These are phyloP conservation scores for Flammula alnicola DNA, from an alignment of 1,284 basidiomycete genomes.

Conservation along the genomic window DNA sequence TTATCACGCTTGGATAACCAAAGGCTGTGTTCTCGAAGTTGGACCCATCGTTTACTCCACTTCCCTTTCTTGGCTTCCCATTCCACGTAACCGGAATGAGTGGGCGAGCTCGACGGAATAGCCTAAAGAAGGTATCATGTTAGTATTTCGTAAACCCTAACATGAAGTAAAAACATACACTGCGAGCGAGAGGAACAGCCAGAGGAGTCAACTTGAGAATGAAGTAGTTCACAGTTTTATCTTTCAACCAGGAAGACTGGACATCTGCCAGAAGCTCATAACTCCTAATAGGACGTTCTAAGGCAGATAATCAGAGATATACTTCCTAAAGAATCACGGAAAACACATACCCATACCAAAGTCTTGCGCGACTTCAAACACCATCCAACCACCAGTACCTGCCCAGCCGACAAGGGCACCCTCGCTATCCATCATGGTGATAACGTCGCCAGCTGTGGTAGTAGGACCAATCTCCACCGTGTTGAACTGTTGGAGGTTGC, in stretches of 20 bases:
- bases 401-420: conserved; percentile 60
- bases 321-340: not conserved
- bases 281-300: conserved; percentile 85
- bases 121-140: conserved; percentile 45
- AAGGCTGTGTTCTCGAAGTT: conserved; percentile 81
- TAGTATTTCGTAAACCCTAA: conserved; percentile 11
- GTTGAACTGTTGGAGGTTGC: conserved; percentile 73
- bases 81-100: conserved; percentile 76
- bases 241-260: conserved; percentile 82
- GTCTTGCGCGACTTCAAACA: conserved; percentile 81
- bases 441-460: conserved; percentile 69
- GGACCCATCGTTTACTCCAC: conserved; percentile 89
- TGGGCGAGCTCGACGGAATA: conserved; percentile 74
- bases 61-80: conserved; percentile 89
- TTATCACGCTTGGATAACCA: conserved; percentile 88
- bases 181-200: conserved; percentile 57
- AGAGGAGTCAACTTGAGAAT: conserved; percentile 75
- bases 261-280: conserved; percentile 80
- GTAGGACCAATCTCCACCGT: conserved; percentile 65
- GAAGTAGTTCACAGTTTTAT: conserved; percentile 77
- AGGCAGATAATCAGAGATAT: conserved; percentile 10
- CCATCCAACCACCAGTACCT: conserved; percentile 73
- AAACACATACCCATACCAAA: conserved; percentile 81
- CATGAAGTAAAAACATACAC: conserved; percentile 47
- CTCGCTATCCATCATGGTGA: conserved; percentile 64